Base-by-base conservation (phyloP, 2,329 filamentous ascomycete genomes). In the Coniochaeta pulveracea region DNA sequence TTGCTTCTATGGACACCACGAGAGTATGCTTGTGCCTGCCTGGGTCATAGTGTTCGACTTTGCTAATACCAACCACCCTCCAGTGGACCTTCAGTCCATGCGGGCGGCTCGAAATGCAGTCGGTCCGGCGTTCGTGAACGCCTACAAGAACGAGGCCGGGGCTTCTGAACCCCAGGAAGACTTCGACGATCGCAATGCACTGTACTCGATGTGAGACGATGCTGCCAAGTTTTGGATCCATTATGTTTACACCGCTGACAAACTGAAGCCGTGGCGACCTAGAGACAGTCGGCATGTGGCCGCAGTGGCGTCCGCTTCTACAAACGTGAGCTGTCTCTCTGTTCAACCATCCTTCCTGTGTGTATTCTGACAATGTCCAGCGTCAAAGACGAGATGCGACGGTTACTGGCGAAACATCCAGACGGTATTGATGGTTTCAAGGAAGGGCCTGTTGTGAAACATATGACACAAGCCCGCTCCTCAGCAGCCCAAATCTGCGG, bases 301-400 rank as follows among this genome's bases (percentile, higher is more conserved):
- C 30, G 19, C 30, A 33, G 14, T 33, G 30, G 30, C 22, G 19
- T 4, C 22, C 30, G 7, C 15, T 33, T 9, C 12, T 33, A 14
- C 19, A 33, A 14, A 33, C 8, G 30, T 33, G 14, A 10, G 30
- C 27, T n/a, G 15, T 19, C 10, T 4, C 19, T 7, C 10, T 8
- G 7, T 11, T 4, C 9, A 23, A 14, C 8, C 19, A 4, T 16
- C 12, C 19, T 4, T 11, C 8, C n/a, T 22, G 8, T 3, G 18
- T 15, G 14, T 10, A 27, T 10, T 17, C 21, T 24, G 21, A 33
- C 3, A 8, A 4, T 10, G 14, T n/a, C 4, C 10, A 33, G 30
- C 8, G 30, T 25, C 19, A 33, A 33, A 25, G 30, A 33, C 19
- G 30, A 33, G 19, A 33, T 33, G 30, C 30, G 30, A 15, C 30